Conservation (phyloP, 192 early-diverging fungal genomes). For the Coemansia sp. region DNA sequence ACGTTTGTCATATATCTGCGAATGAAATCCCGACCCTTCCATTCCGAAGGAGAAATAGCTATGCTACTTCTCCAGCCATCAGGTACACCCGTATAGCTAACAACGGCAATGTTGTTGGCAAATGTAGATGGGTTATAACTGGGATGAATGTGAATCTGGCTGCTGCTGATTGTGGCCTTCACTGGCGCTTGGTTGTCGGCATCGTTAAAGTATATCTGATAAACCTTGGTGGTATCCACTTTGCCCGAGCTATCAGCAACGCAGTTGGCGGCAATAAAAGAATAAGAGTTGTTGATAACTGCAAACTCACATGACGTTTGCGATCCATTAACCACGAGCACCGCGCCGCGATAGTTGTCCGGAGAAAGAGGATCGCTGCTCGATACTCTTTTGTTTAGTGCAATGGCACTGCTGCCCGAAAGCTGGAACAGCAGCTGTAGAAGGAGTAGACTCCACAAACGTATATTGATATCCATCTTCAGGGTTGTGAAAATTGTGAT, state of each 20-base stretch:
- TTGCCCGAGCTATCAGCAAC: slow-evolving; percentile 4
- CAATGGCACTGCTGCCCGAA: background rate
- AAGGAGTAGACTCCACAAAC: background rate
- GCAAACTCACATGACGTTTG: slow-evolving; percentile 33
- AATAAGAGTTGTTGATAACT: slow-evolving; percentile 12
- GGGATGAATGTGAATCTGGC: slow-evolving; percentile 27
- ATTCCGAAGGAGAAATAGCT: slow-evolving; percentile 12
- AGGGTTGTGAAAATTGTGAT: too few species aligned
- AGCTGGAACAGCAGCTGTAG: background rate
- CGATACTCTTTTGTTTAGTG: background rate
- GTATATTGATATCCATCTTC: background rate
- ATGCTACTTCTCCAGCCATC: slow-evolving; percentile 15
- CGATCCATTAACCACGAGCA: slow-evolving; percentile 18
- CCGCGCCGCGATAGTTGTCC: slow-evolving; percentile 13
- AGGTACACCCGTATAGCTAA: slow-evolving; percentile 1
- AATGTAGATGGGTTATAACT: slow-evolving; percentile 14
- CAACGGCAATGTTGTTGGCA: slow-evolving; percentile 37
- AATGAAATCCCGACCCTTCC: slow-evolving; percentile 8
- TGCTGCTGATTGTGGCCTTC: background rate
- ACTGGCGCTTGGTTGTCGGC: background rate
- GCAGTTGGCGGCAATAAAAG: slow-evolving; percentile 26
- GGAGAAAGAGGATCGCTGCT: background rate
- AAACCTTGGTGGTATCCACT: background rate
- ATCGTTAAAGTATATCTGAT: slow-evolving; percentile 22
- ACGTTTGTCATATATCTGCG: slow-evolving; percentile 11